Percentiles rank a stretch among this genome's conserved stretches.
Evolutionary conservation across 345 rosid genomes (phyloP).

Genomic region (Linum lewisii): DNA sequence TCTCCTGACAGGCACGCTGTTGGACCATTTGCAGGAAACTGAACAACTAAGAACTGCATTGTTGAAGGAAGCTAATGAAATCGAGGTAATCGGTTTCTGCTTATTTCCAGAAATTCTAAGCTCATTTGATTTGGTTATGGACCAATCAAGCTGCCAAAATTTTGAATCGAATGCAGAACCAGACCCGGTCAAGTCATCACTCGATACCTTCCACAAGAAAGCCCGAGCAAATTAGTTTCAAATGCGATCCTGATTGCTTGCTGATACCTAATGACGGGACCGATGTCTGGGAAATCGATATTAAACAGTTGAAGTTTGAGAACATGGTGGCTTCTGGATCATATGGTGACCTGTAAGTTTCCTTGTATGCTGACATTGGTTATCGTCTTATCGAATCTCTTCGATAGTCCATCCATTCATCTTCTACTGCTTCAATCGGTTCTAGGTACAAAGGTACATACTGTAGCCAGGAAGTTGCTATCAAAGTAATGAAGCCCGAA

Average conservation of each 20-base stretch:
- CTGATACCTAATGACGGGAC: conserved; percentile 28
- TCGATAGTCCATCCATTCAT: conserved; percentile 7
- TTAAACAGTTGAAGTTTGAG: conserved; percentile 48
- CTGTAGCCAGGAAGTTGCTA: conserved; percentile 93
- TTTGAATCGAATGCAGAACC: conserved; percentile 38
- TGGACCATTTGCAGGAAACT: conserved; percentile 40
- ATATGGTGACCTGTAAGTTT: conserved; percentile 75
- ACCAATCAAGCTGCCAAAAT: not conserved
- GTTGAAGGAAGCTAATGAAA: conserved; percentile 28
- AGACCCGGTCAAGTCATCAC: conserved; percentile 15
- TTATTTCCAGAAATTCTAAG: not conserved
- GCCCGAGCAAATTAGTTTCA: conserved; percentile 24
- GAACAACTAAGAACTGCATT: conserved; percentile 35
- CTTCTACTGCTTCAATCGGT: not conserved
- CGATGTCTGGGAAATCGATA: conserved; percentile 59
- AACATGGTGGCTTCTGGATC: conserved; percentile 85
- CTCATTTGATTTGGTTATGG: not conserved
- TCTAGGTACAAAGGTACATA: conserved; percentile 69
- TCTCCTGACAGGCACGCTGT: conserved; percentile 10
- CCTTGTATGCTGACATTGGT: conserved; percentile 8
- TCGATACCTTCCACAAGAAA: conserved; percentile 18
- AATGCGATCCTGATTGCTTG: conserved; percentile 16
- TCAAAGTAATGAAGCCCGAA: conserved; percentile 84
- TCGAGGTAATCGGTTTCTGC: not conserved
- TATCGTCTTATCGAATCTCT: conserved; percentile 12